A percentile compares a stretch with the other conserved stretches of the same genome.
Evolutionary conservation across 495 filamentous ascomycete species (phyloP).

Genomic region (Xylaria bambusicola): DNA sequence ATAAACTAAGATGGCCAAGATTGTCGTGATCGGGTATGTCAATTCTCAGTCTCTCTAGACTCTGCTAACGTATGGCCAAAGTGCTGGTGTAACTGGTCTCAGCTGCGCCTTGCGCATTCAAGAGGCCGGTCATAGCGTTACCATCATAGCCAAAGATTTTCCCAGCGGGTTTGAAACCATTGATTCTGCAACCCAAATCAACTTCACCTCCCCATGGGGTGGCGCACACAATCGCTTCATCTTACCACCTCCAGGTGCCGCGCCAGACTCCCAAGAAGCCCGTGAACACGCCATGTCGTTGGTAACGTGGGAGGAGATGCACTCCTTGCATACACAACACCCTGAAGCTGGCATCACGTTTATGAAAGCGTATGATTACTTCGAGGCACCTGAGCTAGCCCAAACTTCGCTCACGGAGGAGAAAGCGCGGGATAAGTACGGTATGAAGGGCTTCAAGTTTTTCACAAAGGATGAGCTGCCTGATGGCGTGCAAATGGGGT

Average conservation of each 20-base stretch:
- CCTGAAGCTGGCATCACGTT: constrained; percentile 55
- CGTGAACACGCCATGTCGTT: constrained; percentile 54
- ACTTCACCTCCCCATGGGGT: constrained; percentile 68
- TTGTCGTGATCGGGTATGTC: constrained; percentile 17
- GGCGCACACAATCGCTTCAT: constrained; percentile 63
- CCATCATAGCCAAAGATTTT: constrained; percentile 60
- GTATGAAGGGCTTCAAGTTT: constrained; percentile 48
- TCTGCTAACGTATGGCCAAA: constrained; percentile 26
- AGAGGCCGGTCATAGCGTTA: constrained; percentile 46
- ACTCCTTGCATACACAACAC: constrained; percentile 38
- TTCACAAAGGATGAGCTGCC: constrained; percentile 46
- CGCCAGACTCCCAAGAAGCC: constrained; percentile 21
- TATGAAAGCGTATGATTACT: constrained; percentile 60
- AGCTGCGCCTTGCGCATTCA: constrained; percentile 55
- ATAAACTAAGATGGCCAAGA: background rate
- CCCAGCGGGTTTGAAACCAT: constrained; percentile 49
- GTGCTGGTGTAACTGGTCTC: constrained; percentile 62
- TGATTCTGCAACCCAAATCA: constrained; percentile 46
- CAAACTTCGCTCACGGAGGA: constrained; percentile 35
- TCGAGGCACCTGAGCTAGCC: constrained; percentile 50
- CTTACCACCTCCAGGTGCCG: constrained; percentile 40
- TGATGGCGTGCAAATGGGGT: constrained; percentile 54
- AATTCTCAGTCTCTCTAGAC: background rate
- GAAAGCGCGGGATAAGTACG: constrained; percentile 37
- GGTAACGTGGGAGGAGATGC: constrained; percentile 55